A percentile compares a stretch with the other conserved stretches of the same genome.
Conservation (phyloP, 805 yeast species). For the Lipomyces sp. region DNA sequence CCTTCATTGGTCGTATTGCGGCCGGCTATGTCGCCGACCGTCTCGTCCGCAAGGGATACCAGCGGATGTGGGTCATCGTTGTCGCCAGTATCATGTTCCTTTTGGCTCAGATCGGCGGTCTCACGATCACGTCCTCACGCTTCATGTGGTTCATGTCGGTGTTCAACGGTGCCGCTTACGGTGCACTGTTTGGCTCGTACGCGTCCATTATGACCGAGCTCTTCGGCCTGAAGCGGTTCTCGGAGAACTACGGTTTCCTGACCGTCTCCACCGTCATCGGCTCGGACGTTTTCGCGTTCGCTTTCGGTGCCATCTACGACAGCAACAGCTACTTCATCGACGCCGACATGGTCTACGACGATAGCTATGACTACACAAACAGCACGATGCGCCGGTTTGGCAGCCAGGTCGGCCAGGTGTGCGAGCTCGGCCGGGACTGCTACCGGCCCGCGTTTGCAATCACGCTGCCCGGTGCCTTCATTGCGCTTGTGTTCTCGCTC, state of each 20-base stretch:
- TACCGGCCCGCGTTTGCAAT: constrained; percentile 27
- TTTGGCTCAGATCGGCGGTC: constrained; percentile 52
- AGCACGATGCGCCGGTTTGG: constrained; percentile 21
- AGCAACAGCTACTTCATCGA: constrained; percentile 35
- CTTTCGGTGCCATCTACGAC: constrained; percentile 66
- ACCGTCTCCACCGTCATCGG: constrained; percentile 61
- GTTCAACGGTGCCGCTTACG: constrained; percentile 68
- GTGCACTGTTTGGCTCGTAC: constrained; percentile 65
- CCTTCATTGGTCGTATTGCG: constrained; percentile 61
- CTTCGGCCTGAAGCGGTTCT: constrained; percentile 65
- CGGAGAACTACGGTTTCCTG: constrained; percentile 71
- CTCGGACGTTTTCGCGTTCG: constrained; percentile 55
- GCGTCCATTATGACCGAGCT: constrained; percentile 75
- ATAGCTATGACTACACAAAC: constrained; percentile 7
- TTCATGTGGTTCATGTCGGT: constrained; percentile 51
- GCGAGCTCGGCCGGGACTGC: constrained; percentile 23
- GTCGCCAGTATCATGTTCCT: constrained; percentile 51
- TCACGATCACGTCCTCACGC: constrained; percentile 37
- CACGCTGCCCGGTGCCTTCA: constrained; percentile 23
- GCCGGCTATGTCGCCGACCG: constrained; percentile 66
- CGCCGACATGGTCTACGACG: constrained; percentile 11
- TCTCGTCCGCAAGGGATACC: constrained; percentile 46
- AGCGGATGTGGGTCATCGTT: constrained; percentile 54
- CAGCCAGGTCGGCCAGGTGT: constrained; percentile 25
- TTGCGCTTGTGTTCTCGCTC: constrained; percentile 14